A percentile compares a stretch with the other conserved stretches of the same genome.
Evolutionary conservation across 2,329 filamentous ascomycete genomes (phyloP).

Genomic region (Chlorencoelia australis): DNA sequence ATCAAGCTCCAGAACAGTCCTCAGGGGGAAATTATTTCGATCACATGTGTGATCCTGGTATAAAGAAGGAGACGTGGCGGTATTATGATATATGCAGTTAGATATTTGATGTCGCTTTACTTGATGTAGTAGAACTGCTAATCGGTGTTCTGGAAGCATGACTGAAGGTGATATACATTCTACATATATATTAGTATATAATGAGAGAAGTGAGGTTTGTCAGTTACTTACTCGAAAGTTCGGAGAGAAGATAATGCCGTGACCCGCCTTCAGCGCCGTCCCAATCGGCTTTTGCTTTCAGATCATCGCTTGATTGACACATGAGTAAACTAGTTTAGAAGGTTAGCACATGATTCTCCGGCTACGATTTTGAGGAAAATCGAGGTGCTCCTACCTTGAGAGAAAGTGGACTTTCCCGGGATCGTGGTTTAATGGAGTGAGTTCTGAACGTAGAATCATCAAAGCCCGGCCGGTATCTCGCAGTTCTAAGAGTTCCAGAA

Average conservation of each 20-base stretch:
- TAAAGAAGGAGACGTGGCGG: constrained; percentile 64
- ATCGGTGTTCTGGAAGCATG: constrained; percentile 88
- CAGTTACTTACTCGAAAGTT: constrained; percentile 63
- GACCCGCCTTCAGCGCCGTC: constrained; percentile 71
- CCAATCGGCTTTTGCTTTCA: constrained; percentile 72
- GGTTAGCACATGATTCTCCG: constrained; percentile 7
- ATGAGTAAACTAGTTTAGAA: constrained; percentile 60
- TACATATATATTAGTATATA: constrained; percentile 29
- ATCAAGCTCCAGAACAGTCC: constrained; percentile 58
- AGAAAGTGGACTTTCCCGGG: constrained; percentile 68
- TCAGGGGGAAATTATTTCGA: constrained; percentile 65
- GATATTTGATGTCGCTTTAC: constrained; percentile 78
- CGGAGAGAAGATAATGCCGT: constrained; percentile 62
- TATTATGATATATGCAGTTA: constrained; percentile 83
- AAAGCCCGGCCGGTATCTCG: constrained; percentile 66
- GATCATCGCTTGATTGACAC: constrained; percentile 68
- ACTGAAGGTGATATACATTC: constrained; percentile 89
- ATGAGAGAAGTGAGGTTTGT: not conserved
- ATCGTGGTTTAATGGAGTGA: constrained; percentile 79
- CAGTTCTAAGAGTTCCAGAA: constrained; percentile 76
- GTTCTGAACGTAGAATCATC: constrained; percentile 72
- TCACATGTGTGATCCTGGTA: constrained; percentile 86
- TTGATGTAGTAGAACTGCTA: constrained; percentile 71
- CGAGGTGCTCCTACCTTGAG: constrained; percentile 64
- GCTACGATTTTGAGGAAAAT: constrained; percentile 8